Evolutionary conservation across 306 rosid species (phyloP).

Genomic region (Crataegus laevigata): DNA sequence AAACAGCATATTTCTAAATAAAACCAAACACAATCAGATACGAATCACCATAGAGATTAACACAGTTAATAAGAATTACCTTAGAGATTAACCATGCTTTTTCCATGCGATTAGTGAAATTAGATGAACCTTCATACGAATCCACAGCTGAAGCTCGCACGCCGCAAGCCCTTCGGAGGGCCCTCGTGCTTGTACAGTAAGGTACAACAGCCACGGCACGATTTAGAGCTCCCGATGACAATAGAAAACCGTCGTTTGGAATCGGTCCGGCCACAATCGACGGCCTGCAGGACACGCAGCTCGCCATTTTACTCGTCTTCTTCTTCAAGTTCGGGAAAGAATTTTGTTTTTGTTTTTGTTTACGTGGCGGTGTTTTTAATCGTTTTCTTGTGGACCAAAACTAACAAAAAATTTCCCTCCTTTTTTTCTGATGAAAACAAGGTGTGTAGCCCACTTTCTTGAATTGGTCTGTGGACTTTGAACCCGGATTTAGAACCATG

Average conservation of each 20-base stretch:
- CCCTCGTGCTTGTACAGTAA: conserved; percentile 16
- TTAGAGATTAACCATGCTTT: conserved; percentile 84
- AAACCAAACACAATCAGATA: neutral
- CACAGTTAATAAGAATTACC: conserved; percentile 24
- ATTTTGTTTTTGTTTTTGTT: no score
- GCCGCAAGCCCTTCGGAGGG: conserved; percentile 10
- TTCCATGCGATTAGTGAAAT: conserved; percentile 73
- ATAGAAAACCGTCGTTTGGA: conserved; percentile 15
- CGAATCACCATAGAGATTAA: neutral
- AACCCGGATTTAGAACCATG: no score
- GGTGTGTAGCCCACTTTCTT: neutral
- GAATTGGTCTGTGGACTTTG: neutral
- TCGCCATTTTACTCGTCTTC: conserved; percentile 30
- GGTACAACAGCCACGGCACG: conserved; percentile 6
- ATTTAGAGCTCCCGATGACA: conserved; percentile 1
- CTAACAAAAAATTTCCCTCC: neutral
- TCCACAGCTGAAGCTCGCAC: conserved; percentile 66
- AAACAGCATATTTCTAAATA: neutral
- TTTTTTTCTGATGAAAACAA: neutral
- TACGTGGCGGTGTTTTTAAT: neutral
- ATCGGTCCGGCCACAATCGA: conserved; percentile 17
- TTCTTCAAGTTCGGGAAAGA: neutral
- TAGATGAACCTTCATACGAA: conserved; percentile 58
- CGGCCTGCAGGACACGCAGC: conserved; percentile 21
- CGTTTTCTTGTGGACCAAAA: neutral